Base-by-base conservation (phyloP, 345 rosid species). In the Rhizophora apiculata region DNA sequence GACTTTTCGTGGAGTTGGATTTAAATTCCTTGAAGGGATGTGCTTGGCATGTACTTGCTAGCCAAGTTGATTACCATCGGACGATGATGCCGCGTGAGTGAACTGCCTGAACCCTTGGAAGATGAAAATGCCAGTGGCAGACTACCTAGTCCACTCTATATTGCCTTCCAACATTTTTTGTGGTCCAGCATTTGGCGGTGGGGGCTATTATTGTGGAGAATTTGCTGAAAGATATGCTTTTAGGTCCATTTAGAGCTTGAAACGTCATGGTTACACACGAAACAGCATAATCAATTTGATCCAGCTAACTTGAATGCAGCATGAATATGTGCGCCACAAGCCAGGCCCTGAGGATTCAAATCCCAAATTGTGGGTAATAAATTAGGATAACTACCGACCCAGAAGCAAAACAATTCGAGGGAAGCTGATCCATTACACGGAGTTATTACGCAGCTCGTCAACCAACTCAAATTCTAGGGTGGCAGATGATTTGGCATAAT, bases 381-480 rank as follows among this genome's bases (percentile, higher is more conserved):
- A 6, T 29, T 24, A 7, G n/a, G 30, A 53, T 21, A 9, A 65
- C 20, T 49, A 24, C 8, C 48, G 2, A 48, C 34, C 49, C 66
- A 36, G 24, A n/a, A 64, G 48, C 6, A 71, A 70, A 54, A 76
- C 59, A 43, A 36, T 60, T 57, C 51, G 63, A 54, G 72, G 54
- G 68, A 74, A 67, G 78, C 60, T 57, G 69, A 49, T 72, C 76
- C 59, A 48, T 72, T 56, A 69, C 70, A 69, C 7, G 34, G 0
- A 63, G 9, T 10, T 49, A 54, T 10, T 63, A 11, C 49, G 3
- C 21, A 61, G 21, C 57, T 52, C 27, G 36, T 37, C 27, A 73
- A 36, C 82, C 82, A 76, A 52, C 69, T 75, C 75, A 71, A 49
- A 65, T 15, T 60, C 63, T 67, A 3, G 53, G 18, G 68, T 37